Evolutionary conservation across 2,329 filamentous ascomycete species (phyloP), one percentile per base, ranked within the genome.

Genomic region (Gliomastix tumulicola): DNA sequence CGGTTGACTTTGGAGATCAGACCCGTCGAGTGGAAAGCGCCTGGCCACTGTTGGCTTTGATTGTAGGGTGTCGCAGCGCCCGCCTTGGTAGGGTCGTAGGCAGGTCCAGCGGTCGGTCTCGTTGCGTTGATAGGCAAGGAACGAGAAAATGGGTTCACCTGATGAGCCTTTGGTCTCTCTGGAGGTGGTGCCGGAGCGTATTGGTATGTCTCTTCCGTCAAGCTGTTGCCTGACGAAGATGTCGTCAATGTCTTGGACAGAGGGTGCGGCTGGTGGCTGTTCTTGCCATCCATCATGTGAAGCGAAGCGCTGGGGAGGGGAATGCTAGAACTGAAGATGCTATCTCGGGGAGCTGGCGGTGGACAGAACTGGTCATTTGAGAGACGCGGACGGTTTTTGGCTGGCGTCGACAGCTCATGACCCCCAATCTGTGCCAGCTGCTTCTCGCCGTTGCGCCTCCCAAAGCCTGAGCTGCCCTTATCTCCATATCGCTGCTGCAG

Each of bases 1-100:
- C 86, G 82, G 52, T 92, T 94, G 59, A 94, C 86, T 65, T 98
- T 98, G 10, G 92, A 96, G 37, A 98, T 83, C 20, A 98, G 68
- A 2, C 90, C 89, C 1, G 92, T 97, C 2, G 92, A 97, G 69
- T 88, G 88, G 61, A 96, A 96, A 7, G 88, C 88, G 28, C 84
- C 80, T 21, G 85, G 82, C 38, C 85, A 73, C 17, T 89, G 84
- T 53, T 82, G 88, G 7, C 53, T 50, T 1, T 50, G 44, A 8
- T 54, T 56, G 34, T 47, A 56, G 68, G 85, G 28, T 71, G 83
- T 46, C 39, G 49, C 57, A 34, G 59, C 47, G 34, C 57, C 49
- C 11, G 46, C 45, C 37, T 49, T 54, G 30, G 44, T 48, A 18
- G 53, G 46, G 15, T 62, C 59, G 35, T 51, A 49, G 15, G 38